Conservation (phyloP, 441 rosid species). For the Croton laevigatus region DNA sequence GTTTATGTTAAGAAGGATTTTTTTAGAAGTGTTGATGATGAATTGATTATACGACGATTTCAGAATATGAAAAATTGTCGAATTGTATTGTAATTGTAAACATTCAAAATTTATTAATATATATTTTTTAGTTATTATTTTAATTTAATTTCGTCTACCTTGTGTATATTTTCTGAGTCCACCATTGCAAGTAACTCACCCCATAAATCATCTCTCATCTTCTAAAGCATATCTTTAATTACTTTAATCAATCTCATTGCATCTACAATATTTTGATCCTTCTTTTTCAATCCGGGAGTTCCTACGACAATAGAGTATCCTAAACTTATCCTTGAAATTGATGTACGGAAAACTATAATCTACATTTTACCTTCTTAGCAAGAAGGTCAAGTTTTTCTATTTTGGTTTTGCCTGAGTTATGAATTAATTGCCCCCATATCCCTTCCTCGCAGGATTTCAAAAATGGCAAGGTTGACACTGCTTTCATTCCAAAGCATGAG, state of each 20-base stretch:
- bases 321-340: slow-evolving; percentile 91
- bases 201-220: too few relatives aligned
- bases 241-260: neutral
- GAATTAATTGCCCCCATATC: neutral
- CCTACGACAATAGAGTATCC: slow-evolving; percentile 95
- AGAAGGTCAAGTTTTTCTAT: neutral
- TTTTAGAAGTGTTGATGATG: too few relatives aligned
- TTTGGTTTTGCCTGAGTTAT: slow-evolving; percentile 9
- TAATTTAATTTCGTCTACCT: too few relatives aligned
- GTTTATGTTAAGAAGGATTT: too few relatives aligned
- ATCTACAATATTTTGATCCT: neutral
- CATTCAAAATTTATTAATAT: too few relatives aligned
- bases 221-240: too few relatives aligned
- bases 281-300: slow-evolving; percentile 49
- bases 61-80: too few relatives aligned
- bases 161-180: too few relatives aligned
- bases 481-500: slow-evolving; percentile 94
- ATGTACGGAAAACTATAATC: slow-evolving; percentile 42
- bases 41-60: too few relatives aligned
- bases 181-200: too few relatives aligned
- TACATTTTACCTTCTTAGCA: neutral
- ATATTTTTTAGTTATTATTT: too few relatives aligned
- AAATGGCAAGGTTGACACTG: slow-evolving; percentile 91
- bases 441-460: slow-evolving; percentile 68
- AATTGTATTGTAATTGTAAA: too few relatives aligned